Base-by-base conservation (phyloP, 768 basidiomycete genomes). In the Amanita rubescens region DNA sequence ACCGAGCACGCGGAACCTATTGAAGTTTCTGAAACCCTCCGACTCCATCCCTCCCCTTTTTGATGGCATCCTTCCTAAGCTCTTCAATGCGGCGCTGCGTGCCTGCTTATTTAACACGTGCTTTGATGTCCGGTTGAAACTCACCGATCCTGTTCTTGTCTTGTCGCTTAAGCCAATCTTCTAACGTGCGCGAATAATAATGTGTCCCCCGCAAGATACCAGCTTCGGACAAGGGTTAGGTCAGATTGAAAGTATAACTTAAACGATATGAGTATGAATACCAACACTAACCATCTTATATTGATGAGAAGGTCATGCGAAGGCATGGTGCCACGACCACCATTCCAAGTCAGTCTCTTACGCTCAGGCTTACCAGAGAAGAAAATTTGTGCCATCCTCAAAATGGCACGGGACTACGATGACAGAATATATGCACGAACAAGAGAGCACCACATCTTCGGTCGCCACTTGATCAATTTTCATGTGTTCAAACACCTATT, bases 401-500 rank as follows among this genome's bases (percentile, higher is more conserved):
- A 86, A 87, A 58, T 87, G 82, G 60, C 87, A 87, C 6, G 85
- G 82, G 0, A 30, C 33, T 30, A 71, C 81, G 64, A 63, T 87
- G 84, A 59, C 84, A 85, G 68, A 87, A 87, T 24, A 87, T 79
- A 60, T 87, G 85, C 24, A 86, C 72, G 65, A 85, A 87, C 24
- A 87, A 66, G 0, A 85, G 71, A 0, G 81, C 76, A 9, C 71
- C 70, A 56, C 33, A 37, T 55, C 15, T 22, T 8, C 12, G 11
- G 15, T n/a, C 11, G 39, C n/a, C n/a, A n/a, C 7, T 52, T 84
- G 69, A 67, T 87, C 87, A 61, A 85, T 85, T 67, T 86, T 85
- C 83, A 86, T 84, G 63, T 87, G 85, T 60, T 86, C 84, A 58
- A 85, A 84, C 81, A 84, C 83, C 79, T 81, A 49, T 11, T 35